Percentiles rank a stretch among this genome's conserved stretches.
Evolutionary conservation across 352 stramenopile species (phyloP).

Genomic region (Phytophthora podocarpi): DNA sequence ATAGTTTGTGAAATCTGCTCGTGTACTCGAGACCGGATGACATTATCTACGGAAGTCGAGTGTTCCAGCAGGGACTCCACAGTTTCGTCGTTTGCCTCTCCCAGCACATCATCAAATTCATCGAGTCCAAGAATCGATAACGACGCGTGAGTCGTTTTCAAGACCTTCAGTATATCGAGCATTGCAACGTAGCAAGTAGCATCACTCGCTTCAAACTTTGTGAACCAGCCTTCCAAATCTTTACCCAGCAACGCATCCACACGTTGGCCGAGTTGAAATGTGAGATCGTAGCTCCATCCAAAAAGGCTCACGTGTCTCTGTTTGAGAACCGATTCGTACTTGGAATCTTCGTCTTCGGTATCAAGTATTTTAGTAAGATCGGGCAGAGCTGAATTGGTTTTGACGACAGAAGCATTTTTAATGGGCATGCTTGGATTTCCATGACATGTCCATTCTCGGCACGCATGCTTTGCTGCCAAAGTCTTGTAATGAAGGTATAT

Average conservation of each 20-base stretch:
- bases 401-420: conserved; percentile 5
- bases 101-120: conserved; percentile 40
- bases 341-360: conserved; percentile 23
- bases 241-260: conserved; percentile 52
- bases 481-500: conserved; percentile 72
- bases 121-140: conserved; percentile 33
- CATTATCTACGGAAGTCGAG: conserved; percentile 16
- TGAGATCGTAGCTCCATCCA: conserved; percentile 65
- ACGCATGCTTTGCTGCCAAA: conserved; percentile 20
- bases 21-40: conserved; percentile 43
- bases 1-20: conserved; percentile 53
- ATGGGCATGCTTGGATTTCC: background rate
- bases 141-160: conserved; percentile 40
- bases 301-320: conserved; percentile 62
- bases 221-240: conserved; percentile 59
- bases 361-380: conserved; percentile 1
- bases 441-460: conserved; percentile 2
- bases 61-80: conserved; percentile 15
- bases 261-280: conserved; percentile 54
- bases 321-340: conserved; percentile 32
- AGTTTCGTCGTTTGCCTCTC: conserved; percentile 37
- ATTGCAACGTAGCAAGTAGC: conserved; percentile 60
- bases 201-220: conserved; percentile 63
- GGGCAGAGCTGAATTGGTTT: background rate
- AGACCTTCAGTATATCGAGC: conserved; percentile 35